Evolutionary conservation across 31 red algal species (phyloP), one percentile per base, ranked within the genome.

Genomic region (Porphyra umbilicalis): DNA sequence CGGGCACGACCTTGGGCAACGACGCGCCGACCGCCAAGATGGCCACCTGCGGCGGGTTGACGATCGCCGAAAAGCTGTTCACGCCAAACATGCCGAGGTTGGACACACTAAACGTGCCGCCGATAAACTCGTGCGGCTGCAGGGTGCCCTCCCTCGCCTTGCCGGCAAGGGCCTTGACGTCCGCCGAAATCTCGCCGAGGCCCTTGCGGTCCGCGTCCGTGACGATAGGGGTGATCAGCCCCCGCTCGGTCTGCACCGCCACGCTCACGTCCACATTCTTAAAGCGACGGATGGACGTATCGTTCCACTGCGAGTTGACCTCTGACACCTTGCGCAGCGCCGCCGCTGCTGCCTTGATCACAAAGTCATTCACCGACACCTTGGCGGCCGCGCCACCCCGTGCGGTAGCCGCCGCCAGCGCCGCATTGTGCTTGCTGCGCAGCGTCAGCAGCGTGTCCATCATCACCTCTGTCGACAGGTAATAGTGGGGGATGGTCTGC

Each of bases 1-100:
- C 87, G 37, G 96, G 92, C 14, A 95, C 88, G 71, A 95, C 83
- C 44, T 86, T 75, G 38, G 38, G 83, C 81, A n/a, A 74, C 39
- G 77, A 37, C 33, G 85, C 68, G 32, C 97, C 97, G 32, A 99
- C 91, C 38, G 94, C 97, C 83, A 99, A 79, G 79, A 99, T 99
- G 67, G 88, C 90, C 42, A 94, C 91, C 77, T 99, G 91, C 36
- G 97, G 97, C 38, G 94, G 94, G 83, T 99, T 99, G 83, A 99
- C 88, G 81, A 99, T 93, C n/a, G 97, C 94, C 34, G 94, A 85
- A 79, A 99, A 96, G 38, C 80, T 85, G 79, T 82, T 88, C 36
- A 94, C 84, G 39, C 92, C 95, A 87, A 94, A 98, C 95, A 94
- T 94, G 9, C 95, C 95, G 32, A 98, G 82, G 79, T 98, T 98